Evolutionary conservation across 371 early-diverging fungal species (phyloP), one percentile per base, ranked within the genome.

Genomic region (Phascolomyces articulosus): DNA sequence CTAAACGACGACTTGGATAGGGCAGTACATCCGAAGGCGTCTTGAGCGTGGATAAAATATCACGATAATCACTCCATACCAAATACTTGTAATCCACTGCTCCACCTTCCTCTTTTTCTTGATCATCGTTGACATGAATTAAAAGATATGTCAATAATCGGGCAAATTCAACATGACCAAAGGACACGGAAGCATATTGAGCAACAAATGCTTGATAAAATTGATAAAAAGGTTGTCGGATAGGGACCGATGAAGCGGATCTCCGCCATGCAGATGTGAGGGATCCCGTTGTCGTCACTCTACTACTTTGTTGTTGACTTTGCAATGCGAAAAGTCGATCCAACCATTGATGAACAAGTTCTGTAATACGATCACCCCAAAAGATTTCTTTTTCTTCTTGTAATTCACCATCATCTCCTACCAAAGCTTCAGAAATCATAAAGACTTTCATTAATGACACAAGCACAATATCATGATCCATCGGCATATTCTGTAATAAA

Each of bases 201-300:
- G 82, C 80, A n/a, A 85, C 82, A 69, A 85, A 87, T 53, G 78
- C 68, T 62, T 85, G 85, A 74, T 83, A 79, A 62, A 87, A 87
- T 66, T 83, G 87, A 34, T 72, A 77, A 66, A 87, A 87, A 8
- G 59, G 31, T 55, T 75, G 70, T 68, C 75, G 79, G 58, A 73
- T 75, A 61, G 71, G 66, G 29, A 27, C 63, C 55, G 82, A 82
- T 41, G 79, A 34, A n/a, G n/a, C n/a, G 34, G 34, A 75, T 66
- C 70, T 70, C 71, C 66, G 71, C 79, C 79, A 82, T 48, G 82
- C 82, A 28, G 58, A 58, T 48, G 79, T 78, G 58, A 82, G 59
- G 34, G 65, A 27, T 10, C 67, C 72, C 10, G 64, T n/a, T n/a
- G n/a, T n/a, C 31, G 56, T 58, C 61, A 2, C 1, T n/a, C n/a